phyloP scores from a whole-genome alignment of 2,329 filamentous ascomycete species.

The Grosmannia serpens region DNA sequence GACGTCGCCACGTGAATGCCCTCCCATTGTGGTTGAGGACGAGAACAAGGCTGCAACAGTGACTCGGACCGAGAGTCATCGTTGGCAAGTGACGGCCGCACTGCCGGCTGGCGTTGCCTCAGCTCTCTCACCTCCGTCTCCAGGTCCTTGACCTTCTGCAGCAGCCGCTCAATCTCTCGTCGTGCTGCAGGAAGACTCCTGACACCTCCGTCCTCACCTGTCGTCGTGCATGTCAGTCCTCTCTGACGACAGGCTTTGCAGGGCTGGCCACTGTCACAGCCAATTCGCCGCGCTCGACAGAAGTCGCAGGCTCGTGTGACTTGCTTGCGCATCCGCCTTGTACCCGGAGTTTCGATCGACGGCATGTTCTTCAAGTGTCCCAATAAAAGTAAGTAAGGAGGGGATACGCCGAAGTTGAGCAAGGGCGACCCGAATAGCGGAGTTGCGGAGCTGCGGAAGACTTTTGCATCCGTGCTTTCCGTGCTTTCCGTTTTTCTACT shows the following conservation, averaged over 20 bases:
- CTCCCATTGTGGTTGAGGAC: constrained; percentile 14
- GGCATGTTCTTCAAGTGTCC: neutral
- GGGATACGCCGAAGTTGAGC: neutral
- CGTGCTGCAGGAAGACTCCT: constrained; percentile 5
- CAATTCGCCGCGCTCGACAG: constrained; percentile 25
- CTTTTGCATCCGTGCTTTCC: neutral
- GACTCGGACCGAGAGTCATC: neutral
- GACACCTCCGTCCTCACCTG: constrained; percentile 15
- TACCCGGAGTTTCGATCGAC: too few relatives aligned
- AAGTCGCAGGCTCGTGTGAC: constrained; percentile 23
- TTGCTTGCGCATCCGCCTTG: constrained; percentile 11
- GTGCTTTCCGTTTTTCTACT: neutral
- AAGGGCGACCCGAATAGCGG: neutral
- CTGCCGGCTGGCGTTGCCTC: neutral
- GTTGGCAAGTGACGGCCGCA: neutral
- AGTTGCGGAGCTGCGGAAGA: neutral
- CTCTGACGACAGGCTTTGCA: constrained; percentile 23
- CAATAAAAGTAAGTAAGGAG: neutral
- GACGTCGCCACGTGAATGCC: constrained; percentile 25
- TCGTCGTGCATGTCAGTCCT: constrained; percentile 19
- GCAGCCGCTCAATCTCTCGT: constrained; percentile 1
- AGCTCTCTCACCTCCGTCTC: neutral
- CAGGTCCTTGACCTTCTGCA: neutral
- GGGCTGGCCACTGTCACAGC: constrained; percentile 25
- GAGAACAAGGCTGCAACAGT: neutral